phyloP scores from a whole-genome alignment of 2,329 filamentous ascomycete genomes.

The Allantophomopsis cytisporea region DNA sequence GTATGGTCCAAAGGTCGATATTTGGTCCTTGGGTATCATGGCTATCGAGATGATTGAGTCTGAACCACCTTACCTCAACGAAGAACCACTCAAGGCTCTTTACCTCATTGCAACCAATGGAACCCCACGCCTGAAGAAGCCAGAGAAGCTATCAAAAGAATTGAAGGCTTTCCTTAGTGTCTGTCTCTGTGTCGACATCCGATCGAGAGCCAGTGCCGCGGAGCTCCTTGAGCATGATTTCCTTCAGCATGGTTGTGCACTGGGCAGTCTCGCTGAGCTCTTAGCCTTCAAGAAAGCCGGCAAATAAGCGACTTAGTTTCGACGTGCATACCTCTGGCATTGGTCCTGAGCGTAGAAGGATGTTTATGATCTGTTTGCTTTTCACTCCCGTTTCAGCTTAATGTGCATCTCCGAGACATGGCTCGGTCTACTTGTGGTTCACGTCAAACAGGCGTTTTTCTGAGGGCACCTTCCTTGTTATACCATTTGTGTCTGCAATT shows the following conservation, averaged over 20 bases:
- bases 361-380: no score
- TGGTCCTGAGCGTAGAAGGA: no score
- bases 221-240: slow-evolving; percentile 91
- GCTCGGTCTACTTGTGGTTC: no score
- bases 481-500: no score
- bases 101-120: slow-evolving; percentile 98
- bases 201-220: slow-evolving; percentile 80
- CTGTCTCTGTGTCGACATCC: slow-evolving; percentile 92
- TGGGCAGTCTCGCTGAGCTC: slow-evolving; percentile 72
- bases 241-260: slow-evolving; percentile 77
- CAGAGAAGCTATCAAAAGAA: slow-evolving; percentile 94
- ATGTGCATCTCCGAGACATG: no score
- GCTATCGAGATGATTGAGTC: slow-evolving; percentile 99
- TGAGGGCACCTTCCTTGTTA: no score
- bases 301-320: slow-evolving; percentile 29
- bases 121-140: slow-evolving; percentile 92
- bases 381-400: no score
- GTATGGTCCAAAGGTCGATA: slow-evolving; percentile 95
- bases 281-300: slow-evolving; percentile 72
- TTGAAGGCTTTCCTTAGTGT: slow-evolving; percentile 94
- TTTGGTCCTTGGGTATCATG: slow-evolving; percentile 99
- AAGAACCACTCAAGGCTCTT: slow-evolving; percentile 91
- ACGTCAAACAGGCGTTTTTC: no score
- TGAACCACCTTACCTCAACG: slow-evolving; percentile 93
- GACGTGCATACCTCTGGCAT: neutral